A percentile compares a stretch with the other conserved stretches of the same genome.
These are phyloP conservation scores for Canavalia ensiformis DNA, from an alignment of 306 rosid genomes.

Conservation along the genomic window DNA sequence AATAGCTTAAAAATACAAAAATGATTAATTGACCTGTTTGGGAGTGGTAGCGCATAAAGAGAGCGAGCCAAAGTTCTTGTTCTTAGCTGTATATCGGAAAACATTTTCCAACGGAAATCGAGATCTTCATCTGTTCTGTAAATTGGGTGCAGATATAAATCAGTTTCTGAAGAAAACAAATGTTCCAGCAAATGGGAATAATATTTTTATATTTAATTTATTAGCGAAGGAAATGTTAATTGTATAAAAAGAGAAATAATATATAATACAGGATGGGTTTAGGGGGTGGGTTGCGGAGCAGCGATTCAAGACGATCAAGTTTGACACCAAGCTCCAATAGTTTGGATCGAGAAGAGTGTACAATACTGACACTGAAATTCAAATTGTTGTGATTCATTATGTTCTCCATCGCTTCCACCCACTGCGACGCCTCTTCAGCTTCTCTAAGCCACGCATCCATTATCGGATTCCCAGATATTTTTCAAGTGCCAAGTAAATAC, in stretches of 20 bases:
- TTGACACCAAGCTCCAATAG: conserved; percentile 42
- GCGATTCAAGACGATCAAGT: conserved; percentile 53
- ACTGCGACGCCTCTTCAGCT: conserved; percentile 45
- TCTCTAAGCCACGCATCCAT: conserved; percentile 49
- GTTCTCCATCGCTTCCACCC: conserved; percentile 46
- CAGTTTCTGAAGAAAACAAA: too few species aligned
- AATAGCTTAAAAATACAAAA: too few species aligned
- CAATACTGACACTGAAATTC: not conserved
- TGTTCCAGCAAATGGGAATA: too few species aligned
- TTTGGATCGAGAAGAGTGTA: conserved; percentile 37
- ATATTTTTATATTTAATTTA: too few species aligned
- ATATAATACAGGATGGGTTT: conserved; percentile 42
- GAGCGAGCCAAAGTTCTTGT: conserved; percentile 41
- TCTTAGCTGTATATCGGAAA: conserved; percentile 45
- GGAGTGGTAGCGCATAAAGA: conserved; percentile 40
- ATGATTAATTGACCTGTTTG: not conserved
- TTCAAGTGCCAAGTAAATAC: too few species aligned
- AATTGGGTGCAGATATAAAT: not conserved
- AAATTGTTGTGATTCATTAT: not conserved
- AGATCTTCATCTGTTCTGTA: conserved; percentile 51
- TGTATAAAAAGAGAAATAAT: too few species aligned
- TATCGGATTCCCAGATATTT: not conserved
- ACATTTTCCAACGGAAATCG: conserved; percentile 52
- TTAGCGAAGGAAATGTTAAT: too few species aligned
- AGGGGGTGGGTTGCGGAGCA: conserved; percentile 46